phyloP scores from a whole-genome alignment of 192 early-diverging fungal genomes.

The Obelidium mucronatum region DNA sequence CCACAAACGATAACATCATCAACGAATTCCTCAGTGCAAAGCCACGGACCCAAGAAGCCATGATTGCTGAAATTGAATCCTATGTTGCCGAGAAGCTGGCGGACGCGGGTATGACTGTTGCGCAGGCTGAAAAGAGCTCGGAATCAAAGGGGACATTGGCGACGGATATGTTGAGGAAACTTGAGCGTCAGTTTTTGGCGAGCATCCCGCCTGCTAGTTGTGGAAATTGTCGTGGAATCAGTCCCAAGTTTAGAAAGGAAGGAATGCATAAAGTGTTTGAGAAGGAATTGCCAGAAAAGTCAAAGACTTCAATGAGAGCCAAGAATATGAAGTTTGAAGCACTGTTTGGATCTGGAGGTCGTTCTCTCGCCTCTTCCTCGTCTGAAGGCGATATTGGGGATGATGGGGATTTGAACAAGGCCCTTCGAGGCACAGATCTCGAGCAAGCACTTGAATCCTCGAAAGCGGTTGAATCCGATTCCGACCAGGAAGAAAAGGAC shows the following conservation, averaged over 20 bases:
- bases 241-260: conserved; percentile 82
- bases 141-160: conserved; percentile 51
- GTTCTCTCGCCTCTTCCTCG: neutral
- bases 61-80: conserved; percentile 66
- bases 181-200: conserved; percentile 58
- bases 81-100: conserved; percentile 62
- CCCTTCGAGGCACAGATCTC: conserved; percentile 27
- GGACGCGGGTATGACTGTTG: conserved; percentile 19
- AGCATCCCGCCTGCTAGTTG: conserved; percentile 50
- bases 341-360: conserved; percentile 30
- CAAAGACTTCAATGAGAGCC: conserved; percentile 63
- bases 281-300: conserved; percentile 72
- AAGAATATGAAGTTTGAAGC: conserved; percentile 58
- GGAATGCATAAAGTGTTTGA: conserved; percentile 87
- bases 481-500: conserved; percentile 35
- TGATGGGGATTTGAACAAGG: conserved; percentile 20
- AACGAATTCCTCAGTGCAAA: conserved; percentile 13
- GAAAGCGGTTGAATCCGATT: conserved; percentile 11
- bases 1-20: conserved; percentile 38
- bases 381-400: conserved; percentile 8
- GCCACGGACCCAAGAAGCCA: conserved; percentile 53
- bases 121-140: neutral
- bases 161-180: conserved; percentile 52
- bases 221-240: conserved; percentile 53
- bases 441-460: conserved; percentile 34